Conservation (phyloP, 1,284 basidiomycete genomes). For the Malassezia yamatoensis region DNA sequence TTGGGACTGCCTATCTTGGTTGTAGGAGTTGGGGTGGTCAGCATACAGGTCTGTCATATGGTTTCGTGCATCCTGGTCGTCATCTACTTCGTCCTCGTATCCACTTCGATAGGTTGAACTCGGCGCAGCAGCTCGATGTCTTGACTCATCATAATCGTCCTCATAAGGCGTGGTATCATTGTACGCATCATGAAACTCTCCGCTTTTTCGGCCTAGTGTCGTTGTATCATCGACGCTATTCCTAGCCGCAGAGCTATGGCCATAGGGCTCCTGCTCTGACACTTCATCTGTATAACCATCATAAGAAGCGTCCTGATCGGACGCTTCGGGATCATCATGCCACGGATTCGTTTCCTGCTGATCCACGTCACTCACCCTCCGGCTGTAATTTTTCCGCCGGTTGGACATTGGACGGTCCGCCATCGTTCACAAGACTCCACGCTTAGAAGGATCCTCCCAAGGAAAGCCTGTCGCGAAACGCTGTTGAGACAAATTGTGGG, state of each 20-base stretch:
- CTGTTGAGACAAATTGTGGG: not conserved
- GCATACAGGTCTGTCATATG: not conserved
- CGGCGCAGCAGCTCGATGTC: too few relatives aligned
- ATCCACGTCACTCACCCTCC: not conserved
- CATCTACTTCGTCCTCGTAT: too few relatives aligned
- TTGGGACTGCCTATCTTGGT: not conserved
- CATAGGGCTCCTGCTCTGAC: not conserved
- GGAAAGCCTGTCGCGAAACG: not conserved
- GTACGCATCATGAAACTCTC: conserved; percentile 3
- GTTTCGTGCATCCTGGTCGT: not conserved
- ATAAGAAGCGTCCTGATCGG: not conserved
- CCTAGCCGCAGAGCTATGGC: not conserved
- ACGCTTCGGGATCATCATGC: not conserved
- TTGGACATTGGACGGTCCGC: not conserved
- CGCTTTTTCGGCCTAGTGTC: not conserved
- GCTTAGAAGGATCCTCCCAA: not conserved
- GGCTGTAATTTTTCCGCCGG: not conserved
- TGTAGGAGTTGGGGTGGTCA: not conserved
- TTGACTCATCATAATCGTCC: not conserved
- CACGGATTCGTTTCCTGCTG: not conserved
- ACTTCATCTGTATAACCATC: not conserved
- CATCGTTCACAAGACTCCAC: not conserved
- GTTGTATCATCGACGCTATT: not conserved
- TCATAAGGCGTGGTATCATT: not conserved
- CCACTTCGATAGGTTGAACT: too few relatives aligned